A percentile compares a stretch with the other conserved stretches of the same genome.
phyloP scores from a whole-genome alignment of 225 moss, liverwort and hornwort species.

The Pseudoscleropodium purum region DNA sequence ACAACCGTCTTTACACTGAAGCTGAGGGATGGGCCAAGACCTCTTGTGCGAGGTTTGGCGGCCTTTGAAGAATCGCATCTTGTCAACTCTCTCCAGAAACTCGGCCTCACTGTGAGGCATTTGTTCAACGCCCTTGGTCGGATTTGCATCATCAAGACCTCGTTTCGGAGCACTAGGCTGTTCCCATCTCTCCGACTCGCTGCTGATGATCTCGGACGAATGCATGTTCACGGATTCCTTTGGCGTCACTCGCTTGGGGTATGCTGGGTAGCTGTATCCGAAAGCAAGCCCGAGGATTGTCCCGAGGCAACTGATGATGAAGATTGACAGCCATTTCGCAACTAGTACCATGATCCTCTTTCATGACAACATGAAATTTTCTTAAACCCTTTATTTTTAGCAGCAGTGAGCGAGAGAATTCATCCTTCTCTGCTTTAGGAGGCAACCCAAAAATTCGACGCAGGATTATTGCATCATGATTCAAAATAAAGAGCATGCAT shows the following conservation, averaged over 20 bases:
- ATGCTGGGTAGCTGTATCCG: background rate
- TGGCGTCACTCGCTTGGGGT: background rate
- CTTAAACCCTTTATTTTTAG: background rate
- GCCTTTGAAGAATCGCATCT: slow-evolving; percentile 30
- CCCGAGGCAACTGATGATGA: background rate
- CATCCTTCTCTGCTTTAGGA: background rate
- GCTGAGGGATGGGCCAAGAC: slow-evolving; percentile 40
- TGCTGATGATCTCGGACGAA: background rate
- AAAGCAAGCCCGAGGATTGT: background rate
- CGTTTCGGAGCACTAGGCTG: background rate
- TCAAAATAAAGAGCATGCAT: background rate
- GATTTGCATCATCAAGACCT: background rate
- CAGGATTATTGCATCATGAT: background rate
- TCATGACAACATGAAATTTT: background rate
- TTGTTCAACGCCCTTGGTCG: background rate
- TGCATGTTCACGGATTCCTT: background rate
- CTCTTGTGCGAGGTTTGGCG: slow-evolving; percentile 39
- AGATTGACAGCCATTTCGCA: background rate
- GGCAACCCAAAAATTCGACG: background rate
- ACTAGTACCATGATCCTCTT: background rate
- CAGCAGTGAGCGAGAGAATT: too few species aligned
- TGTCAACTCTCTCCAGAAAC: background rate
- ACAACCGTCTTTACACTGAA: slow-evolving; percentile 46
- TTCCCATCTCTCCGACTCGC: background rate
- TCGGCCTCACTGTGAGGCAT: background rate